Conservation (phyloP, 2,329 filamentous ascomycete species). For the Rhytidhysteron rufulum region DNA sequence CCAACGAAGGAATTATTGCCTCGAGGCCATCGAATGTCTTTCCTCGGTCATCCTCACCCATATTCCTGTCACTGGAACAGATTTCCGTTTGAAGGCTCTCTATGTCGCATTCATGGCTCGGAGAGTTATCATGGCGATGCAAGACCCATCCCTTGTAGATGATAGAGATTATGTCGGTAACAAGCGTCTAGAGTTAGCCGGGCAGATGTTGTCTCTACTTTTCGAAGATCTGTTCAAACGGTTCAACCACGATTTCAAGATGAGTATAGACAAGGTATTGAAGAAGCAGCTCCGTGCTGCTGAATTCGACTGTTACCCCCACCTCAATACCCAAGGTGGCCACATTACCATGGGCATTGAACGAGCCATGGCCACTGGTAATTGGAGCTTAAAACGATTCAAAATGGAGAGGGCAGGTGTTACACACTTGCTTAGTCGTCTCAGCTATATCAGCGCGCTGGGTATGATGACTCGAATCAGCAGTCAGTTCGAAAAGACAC, state of each 20-base stretch:
- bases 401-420: constrained; percentile 98
- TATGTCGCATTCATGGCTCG: constrained; percentile 97
- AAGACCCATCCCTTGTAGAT: constrained; percentile 84
- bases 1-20: constrained; percentile 69
- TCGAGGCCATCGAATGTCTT: constrained; percentile 89
- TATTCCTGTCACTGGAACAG: constrained; percentile 83
- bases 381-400: constrained; percentile 97
- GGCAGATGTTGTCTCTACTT: constrained; percentile 85
- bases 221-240: constrained; percentile 99
- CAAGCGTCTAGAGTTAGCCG: constrained; percentile 90
- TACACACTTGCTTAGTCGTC: constrained; percentile 88
- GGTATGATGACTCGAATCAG: constrained; percentile 99
- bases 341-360: constrained; percentile 92
- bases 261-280: constrained; percentile 90
- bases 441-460: constrained; percentile 93
- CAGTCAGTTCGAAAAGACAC: constrained; percentile 97
- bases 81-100: constrained; percentile 95
- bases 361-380: constrained; percentile 92
- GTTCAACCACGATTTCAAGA: constrained; percentile 83
- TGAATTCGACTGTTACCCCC: constrained; percentile 79
- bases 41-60: constrained; percentile 93
- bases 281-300: constrained; percentile 90
- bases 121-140: constrained; percentile 90
- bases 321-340: constrained; percentile 79
- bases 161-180: constrained; percentile 98